Base-by-base conservation (phyloP, 306 rosid genomes). In the Quercus cerris region DNA sequence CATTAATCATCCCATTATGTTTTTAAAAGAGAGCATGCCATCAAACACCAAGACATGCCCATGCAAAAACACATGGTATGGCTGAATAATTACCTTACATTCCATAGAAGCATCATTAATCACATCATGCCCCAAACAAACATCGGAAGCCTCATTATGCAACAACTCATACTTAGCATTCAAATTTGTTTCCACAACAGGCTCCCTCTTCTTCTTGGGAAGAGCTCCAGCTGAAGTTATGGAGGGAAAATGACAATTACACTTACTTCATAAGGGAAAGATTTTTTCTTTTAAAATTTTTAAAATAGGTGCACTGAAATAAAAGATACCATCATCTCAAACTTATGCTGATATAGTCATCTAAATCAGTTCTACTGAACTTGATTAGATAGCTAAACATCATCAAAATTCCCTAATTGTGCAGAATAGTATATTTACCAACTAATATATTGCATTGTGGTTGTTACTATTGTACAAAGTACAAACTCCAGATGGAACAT, bases 91-190 rank as follows among this genome's bases (percentile, higher is more conserved):
- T 83, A 95, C 99, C 99, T 84, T 78, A 81, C 67, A 76, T 82
- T 87, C 91, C 76, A 87, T 51, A n/a, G 85, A 82, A 83, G 85
- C 87, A 58, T 83, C 85, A 54, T 78, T 78, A 79, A 69, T 82
- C 76, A 79, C 89, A 84, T 87, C 91, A 89, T 78, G 88, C 72
- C 64, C 90, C 86, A 86, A 77, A 89, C 87, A 84, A 84, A 82
- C 79, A 83, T 80, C 86, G 76, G 91, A 82, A 73, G 81, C 75
- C 84, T 82, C 91, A 56, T 86, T 79, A 56, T 80, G 86, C 83
- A 87, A 78, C 28, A 77, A 72, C 55, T 77, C 86, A 82, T 82
- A 83, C 20, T 78, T 85, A 38, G 86, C 58, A 75, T 84, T 81
- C 82, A 86, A 80, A 83, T 81, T 67, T 55, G 88, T 70, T 58